Conservation (phyloP, 108 stramenopile genomes). For the Tribonema minus region DNA sequence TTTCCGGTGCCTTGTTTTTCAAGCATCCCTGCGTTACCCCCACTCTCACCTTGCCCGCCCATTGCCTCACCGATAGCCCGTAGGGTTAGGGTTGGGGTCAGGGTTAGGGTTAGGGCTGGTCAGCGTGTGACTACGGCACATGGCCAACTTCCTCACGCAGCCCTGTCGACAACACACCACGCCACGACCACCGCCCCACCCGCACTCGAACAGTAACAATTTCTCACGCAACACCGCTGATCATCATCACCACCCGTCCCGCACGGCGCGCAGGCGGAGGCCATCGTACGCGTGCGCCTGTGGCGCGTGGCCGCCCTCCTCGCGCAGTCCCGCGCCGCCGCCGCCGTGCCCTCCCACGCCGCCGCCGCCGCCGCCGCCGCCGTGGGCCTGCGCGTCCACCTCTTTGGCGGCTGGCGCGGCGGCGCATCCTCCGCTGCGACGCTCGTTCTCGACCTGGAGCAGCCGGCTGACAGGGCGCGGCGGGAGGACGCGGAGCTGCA, state of each 20-base stretch:
- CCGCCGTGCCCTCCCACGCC: not conserved
- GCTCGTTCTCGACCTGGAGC: too few relatives aligned
- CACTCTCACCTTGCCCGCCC: too few relatives aligned
- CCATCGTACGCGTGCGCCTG: conserved; percentile 1
- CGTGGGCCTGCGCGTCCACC: conserved; percentile 9
- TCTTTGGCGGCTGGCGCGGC: conserved; percentile 22
- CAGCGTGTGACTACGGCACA: not conserved
- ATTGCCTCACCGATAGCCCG: not conserved
- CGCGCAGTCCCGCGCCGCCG: not conserved
- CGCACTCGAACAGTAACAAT: not conserved
- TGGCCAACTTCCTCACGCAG: not conserved
- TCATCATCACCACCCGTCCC: not conserved
- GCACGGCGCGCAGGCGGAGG: conserved; percentile 16
- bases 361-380: conserved; percentile 1
- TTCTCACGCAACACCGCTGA: not conserved
- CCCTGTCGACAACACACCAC: too few relatives aligned
- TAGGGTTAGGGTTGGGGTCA: not conserved
- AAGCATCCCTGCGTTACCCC: too few relatives aligned
- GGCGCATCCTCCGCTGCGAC: too few relatives aligned
- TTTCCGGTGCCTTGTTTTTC: too few relatives aligned
- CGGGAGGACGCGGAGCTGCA: too few relatives aligned
- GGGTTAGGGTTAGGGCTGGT: not conserved
- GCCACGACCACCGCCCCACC: too few relatives aligned
- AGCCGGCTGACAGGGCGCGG: too few relatives aligned
- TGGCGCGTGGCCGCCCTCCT: conserved; percentile 4